These are phyloP conservation scores for Penstemon davidsonii DNA, from an alignment of 257 asterid species.

Conservation along the genomic window DNA sequence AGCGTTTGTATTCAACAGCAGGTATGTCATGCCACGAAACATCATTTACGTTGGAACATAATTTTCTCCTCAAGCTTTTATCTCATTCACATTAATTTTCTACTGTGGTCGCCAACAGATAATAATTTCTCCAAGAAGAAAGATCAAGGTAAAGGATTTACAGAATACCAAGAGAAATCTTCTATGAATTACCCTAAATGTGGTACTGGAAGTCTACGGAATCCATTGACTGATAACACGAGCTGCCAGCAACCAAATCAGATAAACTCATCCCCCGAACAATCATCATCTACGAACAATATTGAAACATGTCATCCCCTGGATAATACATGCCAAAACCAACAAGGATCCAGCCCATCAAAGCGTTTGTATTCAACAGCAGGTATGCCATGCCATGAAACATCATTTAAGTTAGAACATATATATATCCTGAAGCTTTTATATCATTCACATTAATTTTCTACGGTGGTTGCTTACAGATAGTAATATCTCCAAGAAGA, in stretches of 20 bases:
- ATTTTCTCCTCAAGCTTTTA: not conserved
- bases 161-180: slow-evolving; percentile 6
- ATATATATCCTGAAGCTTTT: not conserved
- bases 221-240: slow-evolving; percentile 7
- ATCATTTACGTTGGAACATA: not conserved
- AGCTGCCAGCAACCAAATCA: slow-evolving; percentile 21
- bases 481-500: slow-evolving; percentile 21
- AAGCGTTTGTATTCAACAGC: slow-evolving; percentile 15
- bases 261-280: slow-evolving; percentile 16
- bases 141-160: not conserved
- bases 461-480: slow-evolving; percentile 13
- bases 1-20: slow-evolving; percentile 14
- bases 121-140: slow-evolving; percentile 22
- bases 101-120: slow-evolving; percentile 15
- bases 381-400: slow-evolving; percentile 9
- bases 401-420: not conserved
- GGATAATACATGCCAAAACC: slow-evolving; percentile 17
- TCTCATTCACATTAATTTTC: not conserved
- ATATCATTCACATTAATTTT: not conserved
- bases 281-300: slow-evolving; percentile 22
- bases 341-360: slow-evolving; percentile 18
- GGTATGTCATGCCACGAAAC: slow-evolving; percentile 11
- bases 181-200: slow-evolving; percentile 10
- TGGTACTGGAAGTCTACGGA: slow-evolving; percentile 13
- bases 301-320: slow-evolving; percentile 13